A percentile compares a stretch with the other conserved stretches of the same genome.
phyloP scores from a whole-genome alignment of 768 basidiomycete genomes.

The Naganishia kalamii region DNA sequence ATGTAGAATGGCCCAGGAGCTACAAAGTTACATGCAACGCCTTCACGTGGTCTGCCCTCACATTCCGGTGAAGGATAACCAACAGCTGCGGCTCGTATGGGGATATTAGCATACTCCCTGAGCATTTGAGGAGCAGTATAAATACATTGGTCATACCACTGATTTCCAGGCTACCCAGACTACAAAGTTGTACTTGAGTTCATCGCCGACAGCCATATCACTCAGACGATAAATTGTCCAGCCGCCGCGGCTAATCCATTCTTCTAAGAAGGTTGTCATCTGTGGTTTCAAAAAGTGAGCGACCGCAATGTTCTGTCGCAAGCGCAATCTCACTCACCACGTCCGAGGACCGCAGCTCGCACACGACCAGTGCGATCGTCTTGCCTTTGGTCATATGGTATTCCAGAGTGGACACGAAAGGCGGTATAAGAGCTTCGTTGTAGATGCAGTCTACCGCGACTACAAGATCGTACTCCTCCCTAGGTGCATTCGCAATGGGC shows the following conservation, averaged over 20 bases:
- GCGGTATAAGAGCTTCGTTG: conserved; percentile 42
- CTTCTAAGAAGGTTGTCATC: conserved; percentile 35
- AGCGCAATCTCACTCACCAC: conserved; percentile 33
- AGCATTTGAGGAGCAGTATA: not conserved
- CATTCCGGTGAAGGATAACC: too few species aligned
- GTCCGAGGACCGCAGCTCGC: conserved; percentile 40
- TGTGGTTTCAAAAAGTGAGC: not conserved
- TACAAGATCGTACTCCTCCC: conserved; percentile 31
- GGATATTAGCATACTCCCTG: not conserved
- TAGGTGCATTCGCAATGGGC: not conserved
- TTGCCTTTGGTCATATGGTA: conserved; percentile 28
- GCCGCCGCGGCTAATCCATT: conserved; percentile 26
- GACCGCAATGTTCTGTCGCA: not conserved
- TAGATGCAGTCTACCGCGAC: conserved; percentile 45
- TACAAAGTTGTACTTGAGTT: conserved; percentile 29
- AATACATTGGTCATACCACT: not conserved
- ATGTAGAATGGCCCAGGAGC: too few species aligned
- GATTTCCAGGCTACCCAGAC: conserved; percentile 40
- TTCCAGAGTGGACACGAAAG: conserved; percentile 37
- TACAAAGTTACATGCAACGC: too few species aligned
- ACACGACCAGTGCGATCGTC: conserved; percentile 39
- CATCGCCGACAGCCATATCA: conserved; percentile 29
- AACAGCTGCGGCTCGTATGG: too few species aligned
- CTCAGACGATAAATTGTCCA: conserved; percentile 37
- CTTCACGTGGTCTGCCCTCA: too few species aligned